Evolutionary conservation across 2,329 filamentous ascomycete genomes (phyloP), one percentile per base, ranked within the genome.

Genomic region (Penicillium sumatraense): DNA sequence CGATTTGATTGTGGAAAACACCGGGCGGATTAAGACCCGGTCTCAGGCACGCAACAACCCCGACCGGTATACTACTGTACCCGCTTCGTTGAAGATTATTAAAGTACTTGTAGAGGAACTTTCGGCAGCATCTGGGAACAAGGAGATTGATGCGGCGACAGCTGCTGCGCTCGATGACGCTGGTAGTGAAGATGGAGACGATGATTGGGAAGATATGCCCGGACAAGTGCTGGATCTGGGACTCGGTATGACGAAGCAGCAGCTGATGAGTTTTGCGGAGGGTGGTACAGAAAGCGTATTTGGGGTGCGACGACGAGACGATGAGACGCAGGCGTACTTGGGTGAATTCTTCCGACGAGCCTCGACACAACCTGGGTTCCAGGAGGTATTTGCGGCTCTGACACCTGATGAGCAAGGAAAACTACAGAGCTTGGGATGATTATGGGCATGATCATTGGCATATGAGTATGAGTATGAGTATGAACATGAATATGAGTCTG

Each of bases 91-190:
- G 69, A 99, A 99, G 79, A 97, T 99, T 57, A 79, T 98, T 75
- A 99, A 99, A 80, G 89, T 98, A 3, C 85, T 99, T 8, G 89
- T 98, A 44, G 91, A 96, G 69, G 95, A 99, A 76, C 85, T 99
- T 3, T 81, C 90, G 5, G 91, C 90, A 0, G 91, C 92, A 1
- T 88, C 90, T 4, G 91, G 90, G 11, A 74, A 63, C 57, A 71
- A 72, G 41, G 73, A 75, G 44, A 72, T 74, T 26, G 83, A 86
- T 48, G 80, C 87, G 1, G 84, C 85, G 38, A 77, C 81, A 3
- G 79, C 78, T 1, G 84, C 85, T 0, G 87, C 86, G 2, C 81
- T 84, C 5, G 83, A 82, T 2, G 81, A 85, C 26, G 80, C 83
- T 79, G 75, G 68, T 62, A 89, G 86, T 51, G 86, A 88, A 21